Evolutionary conservation across 129 eudicot genomes (phyloP).

Genomic region (Tanacetum coccineum): DNA sequence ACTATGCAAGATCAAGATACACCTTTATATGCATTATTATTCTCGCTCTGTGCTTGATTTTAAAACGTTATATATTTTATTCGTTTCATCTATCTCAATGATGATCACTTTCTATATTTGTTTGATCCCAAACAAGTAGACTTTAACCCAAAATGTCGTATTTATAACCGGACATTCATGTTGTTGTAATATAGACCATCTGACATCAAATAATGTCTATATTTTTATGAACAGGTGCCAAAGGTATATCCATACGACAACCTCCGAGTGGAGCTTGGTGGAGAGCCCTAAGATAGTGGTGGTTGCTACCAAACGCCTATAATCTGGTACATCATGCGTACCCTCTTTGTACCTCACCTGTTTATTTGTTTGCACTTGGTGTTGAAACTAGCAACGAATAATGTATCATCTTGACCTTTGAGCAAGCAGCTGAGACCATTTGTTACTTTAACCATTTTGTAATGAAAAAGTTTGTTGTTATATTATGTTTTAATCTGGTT

Average conservation of each 20-base stretch:
- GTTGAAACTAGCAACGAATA: conserved; percentile 28
- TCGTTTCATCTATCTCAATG: too few relatives aligned
- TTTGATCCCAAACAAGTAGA: too few relatives aligned
- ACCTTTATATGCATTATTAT: too few relatives aligned
- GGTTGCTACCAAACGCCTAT: conserved; percentile 14
- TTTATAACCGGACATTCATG: too few relatives aligned
- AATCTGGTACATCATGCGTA: conserved; percentile 12
- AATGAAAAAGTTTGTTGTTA: conserved; percentile 12
- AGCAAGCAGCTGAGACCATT: conserved; percentile 18
- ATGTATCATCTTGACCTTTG: conserved; percentile 28
- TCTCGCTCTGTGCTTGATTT: too few relatives aligned
- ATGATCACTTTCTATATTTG: too few relatives aligned
- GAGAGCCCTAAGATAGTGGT: conserved; percentile 61
- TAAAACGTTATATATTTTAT: too few relatives aligned
- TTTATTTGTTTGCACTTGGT: conserved; percentile 26
- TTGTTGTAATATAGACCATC: not conserved
- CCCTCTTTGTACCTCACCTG: not conserved
- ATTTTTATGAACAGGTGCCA: conserved; percentile 55
- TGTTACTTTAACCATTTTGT: conserved; percentile 13
- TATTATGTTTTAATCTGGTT: not conserved
- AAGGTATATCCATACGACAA: conserved; percentile 93
- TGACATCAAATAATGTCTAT: not conserved
- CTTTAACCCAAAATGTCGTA: too few relatives aligned
- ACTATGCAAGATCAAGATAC: too few relatives aligned
- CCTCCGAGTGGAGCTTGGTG: conserved; percentile 95